Conservation (phyloP, 805 yeast genomes). For the Candida nitratophila region DNA sequence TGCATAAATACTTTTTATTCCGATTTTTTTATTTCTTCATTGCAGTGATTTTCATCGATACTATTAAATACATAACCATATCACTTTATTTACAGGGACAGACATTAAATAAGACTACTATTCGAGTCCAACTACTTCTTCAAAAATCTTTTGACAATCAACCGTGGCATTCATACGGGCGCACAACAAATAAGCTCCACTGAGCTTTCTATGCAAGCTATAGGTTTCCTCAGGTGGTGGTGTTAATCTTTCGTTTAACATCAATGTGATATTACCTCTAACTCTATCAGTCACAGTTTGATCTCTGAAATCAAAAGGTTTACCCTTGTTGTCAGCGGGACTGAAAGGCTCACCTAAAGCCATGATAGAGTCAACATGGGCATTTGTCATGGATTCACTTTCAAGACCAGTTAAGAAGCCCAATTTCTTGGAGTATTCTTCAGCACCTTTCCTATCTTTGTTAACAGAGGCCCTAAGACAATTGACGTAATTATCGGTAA, state of each 20-base stretch:
- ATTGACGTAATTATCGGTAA: slow-evolving; percentile 60
- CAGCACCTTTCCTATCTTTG: slow-evolving; percentile 58
- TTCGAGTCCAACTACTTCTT: slow-evolving; percentile 60
- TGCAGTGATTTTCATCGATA: no score
- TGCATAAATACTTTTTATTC: no score
- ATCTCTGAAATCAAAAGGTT: slow-evolving; percentile 59
- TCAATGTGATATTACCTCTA: slow-evolving; percentile 75
- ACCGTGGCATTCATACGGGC: slow-evolving; percentile 78
- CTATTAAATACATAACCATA: no score
- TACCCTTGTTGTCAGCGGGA: slow-evolving; percentile 38
- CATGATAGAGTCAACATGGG: slow-evolving; percentile 86
- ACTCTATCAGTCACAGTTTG: slow-evolving; percentile 96
- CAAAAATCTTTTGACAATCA: slow-evolving; percentile 71
- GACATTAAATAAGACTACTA: slow-evolving; percentile 1
- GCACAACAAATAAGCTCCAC: slow-evolving; percentile 89
- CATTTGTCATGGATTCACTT: slow-evolving; percentile 77
- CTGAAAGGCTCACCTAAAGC: slow-evolving; percentile 91
- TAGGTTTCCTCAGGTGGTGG: slow-evolving; percentile 99
- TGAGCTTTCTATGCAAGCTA: slow-evolving; percentile 89
- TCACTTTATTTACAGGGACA: not conserved
- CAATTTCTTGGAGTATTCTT: slow-evolving; percentile 56
- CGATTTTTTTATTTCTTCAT: no score
- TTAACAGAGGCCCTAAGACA: slow-evolving; percentile 70
- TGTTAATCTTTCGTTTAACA: slow-evolving; percentile 85
- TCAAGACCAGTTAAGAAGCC: slow-evolving; percentile 93